A percentile compares a stretch with the other conserved stretches of the same genome.
These are phyloP conservation scores for Hamiltosporidium magnivora DNA, from an alignment of 371 early-diverging fungal genomes.

Conservation along the genomic window DNA sequence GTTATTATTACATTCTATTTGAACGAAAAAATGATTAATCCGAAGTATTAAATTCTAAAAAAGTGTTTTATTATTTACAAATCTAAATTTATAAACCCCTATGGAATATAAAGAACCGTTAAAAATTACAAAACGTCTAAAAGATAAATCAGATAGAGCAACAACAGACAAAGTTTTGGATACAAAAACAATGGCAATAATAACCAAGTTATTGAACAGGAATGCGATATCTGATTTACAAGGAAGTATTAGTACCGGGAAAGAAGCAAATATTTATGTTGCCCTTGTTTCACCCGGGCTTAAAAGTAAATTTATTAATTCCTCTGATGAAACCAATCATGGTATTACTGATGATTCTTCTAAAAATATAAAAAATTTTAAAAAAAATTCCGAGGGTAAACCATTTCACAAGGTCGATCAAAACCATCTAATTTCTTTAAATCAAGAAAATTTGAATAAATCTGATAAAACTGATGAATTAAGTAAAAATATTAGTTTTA, in stretches of 20 bases:
- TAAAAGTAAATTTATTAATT: constrained; percentile 41
- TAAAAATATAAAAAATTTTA: background rate
- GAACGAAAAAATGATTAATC: too few relatives aligned
- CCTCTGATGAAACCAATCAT: background rate
- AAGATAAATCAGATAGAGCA: constrained; percentile 84
- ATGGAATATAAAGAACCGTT: constrained; percentile 2
- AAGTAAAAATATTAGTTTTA: background rate
- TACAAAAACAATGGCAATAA: constrained; percentile 80
- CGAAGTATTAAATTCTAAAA: too few relatives aligned
- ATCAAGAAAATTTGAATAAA: constrained; percentile 9
- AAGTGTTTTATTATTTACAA: too few relatives aligned
- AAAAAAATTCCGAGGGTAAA: background rate
- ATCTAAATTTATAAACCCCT: too few relatives aligned
- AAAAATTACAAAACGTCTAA: constrained; percentile 39
- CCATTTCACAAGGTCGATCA: too few relatives aligned
- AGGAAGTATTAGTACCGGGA: constrained; percentile 91
- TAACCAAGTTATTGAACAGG: constrained; percentile 79
- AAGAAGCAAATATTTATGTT: constrained; percentile 62
- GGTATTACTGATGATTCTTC: background rate
- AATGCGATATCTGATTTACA: constrained; percentile 76
- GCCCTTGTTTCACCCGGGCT: constrained; percentile 24
- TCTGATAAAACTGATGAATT: constrained; percentile 3
- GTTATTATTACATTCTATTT: too few relatives aligned
- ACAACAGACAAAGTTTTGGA: constrained; percentile 92
- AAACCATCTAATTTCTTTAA: too few relatives aligned